phyloP scores from a whole-genome alignment of 106 monocot genomes.

The Apostasia ramifera region DNA sequence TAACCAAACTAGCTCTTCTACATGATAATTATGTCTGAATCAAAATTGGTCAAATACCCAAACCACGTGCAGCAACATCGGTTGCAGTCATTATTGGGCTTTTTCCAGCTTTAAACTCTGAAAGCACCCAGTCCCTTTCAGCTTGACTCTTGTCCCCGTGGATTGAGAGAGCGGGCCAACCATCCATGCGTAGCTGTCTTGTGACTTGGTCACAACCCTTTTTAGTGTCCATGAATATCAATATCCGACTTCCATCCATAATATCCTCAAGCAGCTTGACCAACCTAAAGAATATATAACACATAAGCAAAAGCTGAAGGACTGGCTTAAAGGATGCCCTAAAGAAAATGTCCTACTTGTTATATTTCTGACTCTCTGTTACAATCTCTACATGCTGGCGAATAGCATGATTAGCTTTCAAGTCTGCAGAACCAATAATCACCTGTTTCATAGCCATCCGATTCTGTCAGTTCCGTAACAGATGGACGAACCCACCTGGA shows the following conservation, averaged over 20 bases:
- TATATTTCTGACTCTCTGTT: conserved; percentile 97
- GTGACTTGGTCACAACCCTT: conserved; percentile 92
- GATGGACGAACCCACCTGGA: conserved; percentile 20
- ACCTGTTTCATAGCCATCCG: conserved; percentile 44
- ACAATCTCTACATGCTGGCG: conserved; percentile 88
- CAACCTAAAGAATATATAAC: conserved; percentile 36
- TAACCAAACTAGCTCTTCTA: no score
- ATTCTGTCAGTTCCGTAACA: conserved; percentile 21
- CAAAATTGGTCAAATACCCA: conserved; percentile 33
- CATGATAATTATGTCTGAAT: no score
- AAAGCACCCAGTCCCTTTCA: conserved; percentile 97
- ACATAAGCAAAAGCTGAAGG: background rate
- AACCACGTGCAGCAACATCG: conserved; percentile 97
- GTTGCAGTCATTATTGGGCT: conserved; percentile 99
- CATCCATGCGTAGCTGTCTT: conserved; percentile 85
- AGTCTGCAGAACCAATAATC: conserved; percentile 82
- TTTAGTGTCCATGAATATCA: conserved; percentile 95
- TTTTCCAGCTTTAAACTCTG: conserved; percentile 92
- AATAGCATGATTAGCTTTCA: conserved; percentile 99
- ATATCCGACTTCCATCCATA: conserved; percentile 94
- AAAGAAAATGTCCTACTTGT: conserved; percentile 55
- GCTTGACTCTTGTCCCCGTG: conserved; percentile 98
- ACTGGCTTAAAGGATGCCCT: background rate
- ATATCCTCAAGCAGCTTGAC: conserved; percentile 93
- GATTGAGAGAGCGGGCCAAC: conserved; percentile 93